Evolutionary conservation across 2,329 filamentous ascomycete species (phyloP).

Genomic region (Parastagonospora avenae): DNA sequence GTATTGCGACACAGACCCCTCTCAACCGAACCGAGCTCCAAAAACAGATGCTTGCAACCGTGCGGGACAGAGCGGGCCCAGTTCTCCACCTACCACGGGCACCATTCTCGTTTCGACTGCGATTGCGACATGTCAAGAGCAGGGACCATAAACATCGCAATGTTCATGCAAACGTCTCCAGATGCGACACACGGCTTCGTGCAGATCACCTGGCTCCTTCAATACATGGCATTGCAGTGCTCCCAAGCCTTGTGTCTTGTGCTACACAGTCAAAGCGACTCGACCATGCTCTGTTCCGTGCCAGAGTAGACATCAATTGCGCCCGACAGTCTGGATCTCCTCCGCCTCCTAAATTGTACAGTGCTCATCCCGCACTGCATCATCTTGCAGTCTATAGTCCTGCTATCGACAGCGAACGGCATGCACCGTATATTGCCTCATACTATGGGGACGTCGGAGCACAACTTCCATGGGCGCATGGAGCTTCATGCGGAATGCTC

Average conservation of each 20-base stretch:
- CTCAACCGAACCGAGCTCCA: slow-evolving; percentile 13
- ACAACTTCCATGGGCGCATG: slow-evolving; percentile 12
- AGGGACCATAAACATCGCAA: slow-evolving; percentile 4
- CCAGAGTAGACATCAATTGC: not conserved
- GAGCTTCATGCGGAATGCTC: slow-evolving; percentile 15
- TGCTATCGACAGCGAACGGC: slow-evolving; percentile 1
- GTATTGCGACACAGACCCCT: slow-evolving; percentile 12
- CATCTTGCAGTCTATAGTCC: slow-evolving; percentile 25
- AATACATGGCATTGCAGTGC: not conserved
- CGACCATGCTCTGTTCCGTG: not conserved
- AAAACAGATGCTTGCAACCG: slow-evolving; percentile 17
- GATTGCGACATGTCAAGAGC: slow-evolving; percentile 24
- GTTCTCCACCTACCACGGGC: slow-evolving; percentile 27
- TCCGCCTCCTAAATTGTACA: slow-evolving; percentile 12
- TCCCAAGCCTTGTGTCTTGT: not conserved
- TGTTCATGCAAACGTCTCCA: not conserved
- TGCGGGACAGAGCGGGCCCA: slow-evolving; percentile 12
- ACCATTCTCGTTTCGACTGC: slow-evolving; percentile 27
- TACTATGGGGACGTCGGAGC: slow-evolving; percentile 31
- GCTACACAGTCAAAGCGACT: not conserved
- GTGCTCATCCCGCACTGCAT: slow-evolving; percentile 25
- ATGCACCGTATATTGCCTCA: slow-evolving; percentile 24
- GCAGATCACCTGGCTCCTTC: not conserved
- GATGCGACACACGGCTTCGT: not conserved
- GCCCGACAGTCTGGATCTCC: not conserved